phyloP scores from a whole-genome alignment of 495 filamentous ascomycete species.

The Entonaema liquescens region DNA sequence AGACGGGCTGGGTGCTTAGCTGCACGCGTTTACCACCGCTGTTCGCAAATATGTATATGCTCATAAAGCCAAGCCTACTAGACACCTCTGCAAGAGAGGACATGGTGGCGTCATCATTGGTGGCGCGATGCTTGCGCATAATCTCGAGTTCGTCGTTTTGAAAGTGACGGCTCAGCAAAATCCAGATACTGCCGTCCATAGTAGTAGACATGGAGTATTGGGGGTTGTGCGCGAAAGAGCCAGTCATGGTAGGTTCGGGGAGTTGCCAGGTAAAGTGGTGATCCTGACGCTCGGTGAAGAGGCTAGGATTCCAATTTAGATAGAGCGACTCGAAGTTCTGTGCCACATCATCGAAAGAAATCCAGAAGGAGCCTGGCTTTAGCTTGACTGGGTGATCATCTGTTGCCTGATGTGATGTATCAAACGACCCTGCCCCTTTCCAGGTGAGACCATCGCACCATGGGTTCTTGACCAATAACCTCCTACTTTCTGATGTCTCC shows the following conservation, averaged over 20 bases:
- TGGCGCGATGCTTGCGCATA: constrained; percentile 41
- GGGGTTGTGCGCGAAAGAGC: constrained; percentile 79
- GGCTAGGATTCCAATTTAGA: constrained; percentile 92
- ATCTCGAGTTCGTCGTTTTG: constrained; percentile 58
- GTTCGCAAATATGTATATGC: constrained; percentile 79
- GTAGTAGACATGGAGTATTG: constrained; percentile 76
- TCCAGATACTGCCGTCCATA: constrained; percentile 73
- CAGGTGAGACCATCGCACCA: constrained; percentile 85
- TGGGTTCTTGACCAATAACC: constrained; percentile 91
- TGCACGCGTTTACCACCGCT: constrained; percentile 74
- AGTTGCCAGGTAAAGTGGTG: constrained; percentile 91
- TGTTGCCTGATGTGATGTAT: constrained; percentile 19
- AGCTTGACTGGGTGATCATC: constrained; percentile 43
- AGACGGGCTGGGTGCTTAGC: constrained; percentile 69
- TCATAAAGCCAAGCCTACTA: constrained; percentile 76
- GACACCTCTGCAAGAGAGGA: constrained; percentile 51
- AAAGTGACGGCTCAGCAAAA: constrained; percentile 87
- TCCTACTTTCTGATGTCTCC: constrained; percentile 64
- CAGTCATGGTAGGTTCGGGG: constrained; percentile 62
- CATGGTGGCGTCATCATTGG: constrained; percentile 41
- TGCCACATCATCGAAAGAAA: constrained; percentile 80
- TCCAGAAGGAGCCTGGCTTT: constrained; percentile 86
- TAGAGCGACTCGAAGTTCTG: constrained; percentile 96
- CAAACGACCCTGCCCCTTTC: constrained; percentile 52
- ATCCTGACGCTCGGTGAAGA: constrained; percentile 84